Base-by-base conservation (phyloP, 2,329 filamentous ascomycete genomes). In the Cladophialophora yegresii region DNA sequence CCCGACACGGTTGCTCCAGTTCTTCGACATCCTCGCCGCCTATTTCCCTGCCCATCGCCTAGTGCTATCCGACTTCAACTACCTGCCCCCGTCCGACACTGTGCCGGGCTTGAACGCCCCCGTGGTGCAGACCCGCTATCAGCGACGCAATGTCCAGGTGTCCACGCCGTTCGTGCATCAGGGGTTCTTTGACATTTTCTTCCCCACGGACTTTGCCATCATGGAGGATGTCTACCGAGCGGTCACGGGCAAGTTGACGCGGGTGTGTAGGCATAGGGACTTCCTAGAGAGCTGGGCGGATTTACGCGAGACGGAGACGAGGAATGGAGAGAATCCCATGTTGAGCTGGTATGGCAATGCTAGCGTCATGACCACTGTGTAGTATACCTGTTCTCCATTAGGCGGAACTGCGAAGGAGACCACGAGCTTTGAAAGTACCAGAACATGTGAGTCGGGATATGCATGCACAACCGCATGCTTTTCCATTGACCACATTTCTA, bases 131-230 rank as follows among this genome's bases (percentile, higher is more conserved):
- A 99, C 95, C 32, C 85, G 95, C 67, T 99, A 92, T 77, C 84
- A 91, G 78, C 84, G 95, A 71, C 85, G 87, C 67, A 97, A 91
- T 71, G 91, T 99, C 61, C 90, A 93, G 47, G 95, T 99, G 13
- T 84, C 87, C 4, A 99, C 95, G 4, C 92, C 93, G 60, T 84
- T 96, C 75, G 95, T 97, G 54, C 93, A 98, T 76, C 96, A 99
- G 80, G 96, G 95, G 53, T 98, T 96, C 78, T 99, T 99, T 75
- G 96, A 99, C 75, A 97, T 99, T 72, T 88, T 99, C 75, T 99
- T 99, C 80, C 95, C 95, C 0, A 99, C 95, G 10, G 90, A 99
- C 77, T 99, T 99, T 75, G 83, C 85, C 67, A 89, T 96, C 70
- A 89, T 95, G 78, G 92, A 98, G 77, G 88, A 92, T 72, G 87